A percentile compares a stretch with the other conserved stretches of the same genome.
Evolutionary conservation across 495 filamentous ascomycete genomes (phyloP).

Genomic region (Penicillium dipodomyicola): DNA sequence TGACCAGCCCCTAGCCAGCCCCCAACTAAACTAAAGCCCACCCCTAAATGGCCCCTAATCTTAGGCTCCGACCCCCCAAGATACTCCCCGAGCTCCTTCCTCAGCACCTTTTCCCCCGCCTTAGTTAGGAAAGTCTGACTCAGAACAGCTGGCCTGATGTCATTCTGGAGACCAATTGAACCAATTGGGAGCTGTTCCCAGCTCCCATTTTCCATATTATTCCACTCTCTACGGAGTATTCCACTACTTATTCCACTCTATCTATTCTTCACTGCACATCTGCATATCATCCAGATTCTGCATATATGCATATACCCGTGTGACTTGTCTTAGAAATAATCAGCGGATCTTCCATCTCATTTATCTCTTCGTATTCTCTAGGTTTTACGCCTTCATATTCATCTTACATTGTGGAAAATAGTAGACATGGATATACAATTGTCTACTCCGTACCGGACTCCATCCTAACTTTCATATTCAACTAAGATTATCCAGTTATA

Average conservation of each 20-base stretch:
- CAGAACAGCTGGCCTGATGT: slow-evolving; percentile 23
- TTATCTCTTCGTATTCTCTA: slow-evolving; percentile 16
- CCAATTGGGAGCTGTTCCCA: slow-evolving; percentile 16
- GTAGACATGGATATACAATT: background rate
- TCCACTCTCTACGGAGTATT: too few relatives aligned
- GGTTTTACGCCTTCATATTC: background rate
- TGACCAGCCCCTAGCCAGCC: too few relatives aligned
- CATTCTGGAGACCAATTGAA: slow-evolving; percentile 23
- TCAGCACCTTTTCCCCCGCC: background rate
- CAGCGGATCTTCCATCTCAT: slow-evolving; percentile 21
- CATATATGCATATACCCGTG: slow-evolving; percentile 3
- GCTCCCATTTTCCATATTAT: slow-evolving; percentile 2
- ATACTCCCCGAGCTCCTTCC: background rate
- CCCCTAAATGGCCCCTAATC: background rate
- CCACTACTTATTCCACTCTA: too few relatives aligned
- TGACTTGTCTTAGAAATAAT: slow-evolving; percentile 7
- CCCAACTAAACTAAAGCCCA: too few relatives aligned
- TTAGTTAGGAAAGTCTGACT: background rate
- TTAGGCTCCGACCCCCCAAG: background rate
- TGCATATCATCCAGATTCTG: background rate
- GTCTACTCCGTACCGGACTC: background rate
- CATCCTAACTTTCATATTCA: background rate
- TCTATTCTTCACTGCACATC: background rate
- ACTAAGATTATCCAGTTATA: background rate
- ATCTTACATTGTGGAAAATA: background rate